phyloP scores from a whole-genome alignment of 169 alveolate genomes.

The Neospora caninum region DNA sequence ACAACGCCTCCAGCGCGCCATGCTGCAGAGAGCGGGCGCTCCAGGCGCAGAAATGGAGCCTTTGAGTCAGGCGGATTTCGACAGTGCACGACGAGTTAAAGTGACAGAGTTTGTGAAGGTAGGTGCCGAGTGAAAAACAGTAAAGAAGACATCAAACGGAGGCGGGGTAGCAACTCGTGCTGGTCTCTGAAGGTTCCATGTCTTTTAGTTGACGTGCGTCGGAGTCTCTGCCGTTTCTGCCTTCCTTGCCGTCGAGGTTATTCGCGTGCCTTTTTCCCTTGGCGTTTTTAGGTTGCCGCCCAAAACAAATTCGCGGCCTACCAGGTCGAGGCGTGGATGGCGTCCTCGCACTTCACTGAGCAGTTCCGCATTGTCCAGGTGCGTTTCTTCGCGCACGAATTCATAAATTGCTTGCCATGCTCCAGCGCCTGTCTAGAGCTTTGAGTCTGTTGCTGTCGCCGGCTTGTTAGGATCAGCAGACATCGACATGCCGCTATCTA shows the following conservation, averaged over 20 bases:
- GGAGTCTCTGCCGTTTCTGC: too few relatives aligned
- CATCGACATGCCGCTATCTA: too few relatives aligned
- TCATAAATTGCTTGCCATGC: too few relatives aligned
- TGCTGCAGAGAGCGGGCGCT: conserved; percentile 38
- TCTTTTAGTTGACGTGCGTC: neutral
- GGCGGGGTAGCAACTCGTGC: neutral
- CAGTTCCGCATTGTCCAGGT: conserved; percentile 55
- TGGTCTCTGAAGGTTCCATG: neutral
- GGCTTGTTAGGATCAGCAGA: too few relatives aligned
- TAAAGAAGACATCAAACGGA: neutral
- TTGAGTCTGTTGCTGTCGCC: too few relatives aligned
- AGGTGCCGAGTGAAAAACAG: neutral
- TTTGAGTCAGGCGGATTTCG: conserved; percentile 35
- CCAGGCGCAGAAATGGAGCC: conserved; percentile 24
- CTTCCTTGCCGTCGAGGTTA: too few relatives aligned
- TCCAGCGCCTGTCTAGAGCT: too few relatives aligned
- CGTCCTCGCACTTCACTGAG: conserved; percentile 43
- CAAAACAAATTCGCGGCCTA: conserved; percentile 56
- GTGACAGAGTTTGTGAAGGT: conserved; percentile 41
- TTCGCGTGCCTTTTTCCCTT: too few relatives aligned
- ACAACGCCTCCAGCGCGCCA: conserved; percentile 55
- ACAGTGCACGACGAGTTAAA: conserved; percentile 28
- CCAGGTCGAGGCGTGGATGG: conserved; percentile 62
- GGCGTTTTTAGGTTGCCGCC: conserved; percentile 35
- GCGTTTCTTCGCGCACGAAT: neutral